A percentile compares a stretch with the other conserved stretches of the same genome.
Evolutionary conservation across 2,329 filamentous ascomycete species (phyloP).

Genomic region (Knufia petricola): DNA sequence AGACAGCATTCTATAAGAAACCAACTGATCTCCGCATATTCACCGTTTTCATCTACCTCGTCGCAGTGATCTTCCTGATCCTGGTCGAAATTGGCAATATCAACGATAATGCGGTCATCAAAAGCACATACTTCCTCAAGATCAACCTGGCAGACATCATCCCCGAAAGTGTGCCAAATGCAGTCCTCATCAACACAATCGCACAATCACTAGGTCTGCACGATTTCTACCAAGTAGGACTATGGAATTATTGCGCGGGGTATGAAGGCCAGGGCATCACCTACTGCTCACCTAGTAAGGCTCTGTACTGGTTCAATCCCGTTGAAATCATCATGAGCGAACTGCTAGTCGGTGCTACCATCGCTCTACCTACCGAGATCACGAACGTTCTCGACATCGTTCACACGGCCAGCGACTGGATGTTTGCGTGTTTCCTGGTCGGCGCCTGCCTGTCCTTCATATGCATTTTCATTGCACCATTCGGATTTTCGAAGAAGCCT

Average conservation of each 20-base stretch:
- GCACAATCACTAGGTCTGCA: slow-evolving; percentile 77
- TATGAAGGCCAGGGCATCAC: slow-evolving; percentile 67
- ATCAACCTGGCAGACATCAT: slow-evolving; percentile 77
- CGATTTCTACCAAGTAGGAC: slow-evolving; percentile 86
- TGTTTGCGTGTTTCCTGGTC: slow-evolving; percentile 80
- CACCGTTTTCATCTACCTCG: slow-evolving; percentile 60
- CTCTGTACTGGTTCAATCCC: slow-evolving; percentile 85
- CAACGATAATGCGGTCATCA: slow-evolving; percentile 50
- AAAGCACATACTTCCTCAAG: slow-evolving; percentile 71
- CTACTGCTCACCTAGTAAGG: slow-evolving; percentile 58
- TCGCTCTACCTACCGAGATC: slow-evolving; percentile 68
- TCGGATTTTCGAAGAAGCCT: slow-evolving; percentile 33
- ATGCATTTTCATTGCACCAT: slow-evolving; percentile 56
- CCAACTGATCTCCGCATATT: slow-evolving; percentile 47
- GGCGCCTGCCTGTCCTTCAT: slow-evolving; percentile 61
- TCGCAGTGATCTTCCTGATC: slow-evolving; percentile 69
- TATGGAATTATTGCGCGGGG: slow-evolving; percentile 90
- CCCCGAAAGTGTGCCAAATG: slow-evolving; percentile 60
- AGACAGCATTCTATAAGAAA: slow-evolving; percentile 21
- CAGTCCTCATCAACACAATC: slow-evolving; percentile 72
- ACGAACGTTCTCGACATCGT: slow-evolving; percentile 65
- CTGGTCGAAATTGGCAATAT: slow-evolving; percentile 73
- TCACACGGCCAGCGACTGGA: slow-evolving; percentile 64
- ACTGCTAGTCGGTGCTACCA: slow-evolving; percentile 70
- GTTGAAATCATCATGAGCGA: slow-evolving; percentile 71